Base-by-base conservation (phyloP, 2,329 filamentous ascomycete genomes). In the Byssoonygena ceratinophila region DNA sequence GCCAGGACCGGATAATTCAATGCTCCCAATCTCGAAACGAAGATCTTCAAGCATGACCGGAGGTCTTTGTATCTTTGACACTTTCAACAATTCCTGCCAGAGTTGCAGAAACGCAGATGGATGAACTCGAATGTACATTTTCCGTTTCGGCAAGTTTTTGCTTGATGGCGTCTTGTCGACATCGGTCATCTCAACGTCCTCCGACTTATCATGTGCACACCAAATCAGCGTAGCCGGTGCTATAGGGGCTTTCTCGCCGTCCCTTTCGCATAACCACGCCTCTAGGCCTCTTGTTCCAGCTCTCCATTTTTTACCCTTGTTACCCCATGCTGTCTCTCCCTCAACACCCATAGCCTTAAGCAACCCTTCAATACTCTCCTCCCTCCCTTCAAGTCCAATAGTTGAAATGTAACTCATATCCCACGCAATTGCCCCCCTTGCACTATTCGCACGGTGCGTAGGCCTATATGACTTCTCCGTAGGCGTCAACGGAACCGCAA, bases 361-460 rank as follows among this genome's bases (percentile, higher is more conserved):
- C 8, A 91, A 73, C 34, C 78, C 77, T 52, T 82, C 74, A 37
- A 95, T 71, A 50, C 82, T 83, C 27, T 72, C 68, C 37, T 79
- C 72, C 12, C 74, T 71, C 0, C 90, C 92, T 59, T 84, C 82
- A 2, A 97, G 65, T 12, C 83, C 78, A 58, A 97, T 84, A 1
- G 88, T 95, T 59, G 87, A 86, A 73, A 92, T 85, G 65, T 96
- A 98, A 66, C 90, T 97, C 74, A 82, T 87, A 68, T 98, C 92
- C 89, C 91, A 97, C 0, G 83, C 83, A 40, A 97, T 75, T 20
- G 84, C 84, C 4, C 92, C 90, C 58, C 83, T 80, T 49, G 83
- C 77, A 25, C 82, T 82, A 49, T 82, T 80, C 20, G 87, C 84
- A 58, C 90, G 81, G 71, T 97, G 89, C 0, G 87, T 92, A 43